Conservation (phyloP, 1,284 basidiomycete species). For the Trichosporon sp. region DNA sequence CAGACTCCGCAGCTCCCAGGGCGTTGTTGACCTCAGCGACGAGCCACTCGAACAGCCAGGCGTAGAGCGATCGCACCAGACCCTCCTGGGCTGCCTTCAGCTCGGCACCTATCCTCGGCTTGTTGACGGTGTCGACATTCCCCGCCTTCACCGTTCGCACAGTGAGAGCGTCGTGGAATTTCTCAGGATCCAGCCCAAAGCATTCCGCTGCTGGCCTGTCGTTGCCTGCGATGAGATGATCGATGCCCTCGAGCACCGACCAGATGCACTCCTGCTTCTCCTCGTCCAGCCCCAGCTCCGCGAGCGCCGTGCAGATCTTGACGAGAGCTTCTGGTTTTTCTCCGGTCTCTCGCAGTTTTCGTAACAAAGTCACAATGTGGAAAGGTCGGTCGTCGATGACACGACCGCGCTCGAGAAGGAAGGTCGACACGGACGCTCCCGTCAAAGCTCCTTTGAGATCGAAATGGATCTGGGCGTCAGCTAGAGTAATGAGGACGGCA, state of each 20-base stretch:
- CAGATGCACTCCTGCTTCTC: conserved; percentile 14
- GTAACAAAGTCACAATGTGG: conserved; percentile 17
- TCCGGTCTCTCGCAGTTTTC: conserved; percentile 10
- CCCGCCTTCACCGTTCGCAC: conserved; percentile 16
- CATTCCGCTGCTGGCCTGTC: conserved; percentile 4
- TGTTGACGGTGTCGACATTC: conserved; percentile 11
- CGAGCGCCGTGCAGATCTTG: conserved; percentile 10
- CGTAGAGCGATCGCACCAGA: conserved; percentile 19
- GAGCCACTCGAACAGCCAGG: conserved; percentile 18
- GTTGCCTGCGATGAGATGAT: conserved; percentile 12
- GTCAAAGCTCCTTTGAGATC: conserved; percentile 3
- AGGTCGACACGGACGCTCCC: conserved; percentile 19
- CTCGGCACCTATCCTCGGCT: conserved; percentile 14
- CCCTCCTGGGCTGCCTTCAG: conserved; percentile 15
- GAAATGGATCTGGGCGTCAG: conserved; percentile 17
- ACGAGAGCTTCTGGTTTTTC: conserved; percentile 6
- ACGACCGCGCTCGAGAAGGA: conserved; percentile 18
- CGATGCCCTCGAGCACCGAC: conserved; percentile 16
- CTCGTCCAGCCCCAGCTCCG: conserved; percentile 8
- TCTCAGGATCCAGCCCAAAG: conserved; percentile 10
- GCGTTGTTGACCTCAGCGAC: conserved; percentile 14
- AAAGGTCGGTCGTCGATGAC: conserved; percentile 17
- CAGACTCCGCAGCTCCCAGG: conserved; percentile 9
- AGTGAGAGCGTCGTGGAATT: conserved; percentile 13
- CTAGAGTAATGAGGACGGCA: background rate